phyloP scores from a whole-genome alignment of 1,284 basidiomycete genomes.

The Sphagnurus paluster region DNA sequence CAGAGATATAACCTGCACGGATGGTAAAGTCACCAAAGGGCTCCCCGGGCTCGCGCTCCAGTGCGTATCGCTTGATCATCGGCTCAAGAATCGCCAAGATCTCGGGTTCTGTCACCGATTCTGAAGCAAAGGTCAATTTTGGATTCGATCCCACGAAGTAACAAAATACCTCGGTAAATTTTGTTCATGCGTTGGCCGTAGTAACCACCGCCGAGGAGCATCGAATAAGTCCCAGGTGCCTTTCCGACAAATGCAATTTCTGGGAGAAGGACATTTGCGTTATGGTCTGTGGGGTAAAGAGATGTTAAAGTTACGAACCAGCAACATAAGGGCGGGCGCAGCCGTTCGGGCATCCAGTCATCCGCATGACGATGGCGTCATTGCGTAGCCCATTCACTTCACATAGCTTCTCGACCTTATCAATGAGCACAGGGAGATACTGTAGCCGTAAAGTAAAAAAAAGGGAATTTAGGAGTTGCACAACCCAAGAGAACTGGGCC shows the following conservation, averaged over 20 bases:
- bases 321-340: slow-evolving; percentile 95
- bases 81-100: slow-evolving; percentile 88
- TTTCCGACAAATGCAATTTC: slow-evolving; percentile 98
- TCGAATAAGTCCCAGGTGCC: slow-evolving; percentile 90
- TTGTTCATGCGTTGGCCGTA: slow-evolving; percentile 94
- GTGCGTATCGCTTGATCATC: slow-evolving; percentile 93
- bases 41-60: slow-evolving; percentile 89
- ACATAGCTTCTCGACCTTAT: slow-evolving; percentile 95
- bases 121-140: slow-evolving; percentile 35
- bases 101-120: slow-evolving; percentile 92
- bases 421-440: slow-evolving; percentile 93
- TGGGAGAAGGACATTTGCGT: slow-evolving; percentile 22
- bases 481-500: slow-evolving; percentile 1
- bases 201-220: slow-evolving; percentile 96
- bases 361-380: slow-evolving; percentile 96
- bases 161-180: slow-evolving; percentile 70
- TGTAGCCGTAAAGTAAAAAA: slow-evolving; percentile 26
- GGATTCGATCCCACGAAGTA: background rate
- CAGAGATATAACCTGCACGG: slow-evolving; percentile 80
- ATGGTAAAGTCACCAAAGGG: slow-evolving; percentile 96
- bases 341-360: slow-evolving; percentile 96
- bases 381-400: slow-evolving; percentile 91
- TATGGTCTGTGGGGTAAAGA: too few species aligned
- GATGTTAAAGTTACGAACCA: slow-evolving; percentile 39
- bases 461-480: slow-evolving; percentile 1